Conservation (phyloP, 495 filamentous ascomycete species). For the Xylaria scruposa region DNA sequence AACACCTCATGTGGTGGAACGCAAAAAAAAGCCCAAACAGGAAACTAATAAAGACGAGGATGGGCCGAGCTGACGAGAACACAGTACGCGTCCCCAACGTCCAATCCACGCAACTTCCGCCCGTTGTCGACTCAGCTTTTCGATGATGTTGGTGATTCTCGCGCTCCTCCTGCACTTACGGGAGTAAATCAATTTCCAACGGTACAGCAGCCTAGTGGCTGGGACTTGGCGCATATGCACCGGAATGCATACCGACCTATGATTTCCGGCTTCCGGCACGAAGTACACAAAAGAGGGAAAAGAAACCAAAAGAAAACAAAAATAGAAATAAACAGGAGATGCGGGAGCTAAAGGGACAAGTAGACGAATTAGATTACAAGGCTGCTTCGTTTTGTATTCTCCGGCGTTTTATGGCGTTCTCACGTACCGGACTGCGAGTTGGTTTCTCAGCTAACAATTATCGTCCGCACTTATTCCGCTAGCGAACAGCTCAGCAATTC, state of each 20-base stretch:
- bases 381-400: slow-evolving; percentile 7
- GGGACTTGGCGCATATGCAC: slow-evolving; percentile 30
- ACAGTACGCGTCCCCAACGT: slow-evolving; percentile 17
- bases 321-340: slow-evolving; percentile 4
- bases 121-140: not conserved
- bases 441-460: slow-evolving; percentile 13
- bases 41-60: slow-evolving; percentile 17
- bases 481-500: not conserved
- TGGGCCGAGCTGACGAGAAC: not conserved
- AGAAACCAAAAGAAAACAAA: slow-evolving; percentile 12
- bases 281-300: not conserved
- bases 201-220: slow-evolving; percentile 10
- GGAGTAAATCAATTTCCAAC: slow-evolving; percentile 18
- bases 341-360: not conserved
- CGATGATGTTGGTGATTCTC: not conserved
- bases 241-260: slow-evolving; percentile 26
- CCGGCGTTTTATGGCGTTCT: not conserved
- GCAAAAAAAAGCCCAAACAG: slow-evolving; percentile 16
- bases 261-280: slow-evolving; percentile 29
- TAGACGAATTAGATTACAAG: not conserved
- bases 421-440: slow-evolving; percentile 15
- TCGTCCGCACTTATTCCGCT: slow-evolving; percentile 18
- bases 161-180: slow-evolving; percentile 4
- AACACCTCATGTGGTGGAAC: slow-evolving; percentile 10
- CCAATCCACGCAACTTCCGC: slow-evolving; percentile 10